These are phyloP conservation scores for Fusarium multiceps DNA, from an alignment of 2,329 filamentous ascomycete genomes.

Conservation along the genomic window DNA sequence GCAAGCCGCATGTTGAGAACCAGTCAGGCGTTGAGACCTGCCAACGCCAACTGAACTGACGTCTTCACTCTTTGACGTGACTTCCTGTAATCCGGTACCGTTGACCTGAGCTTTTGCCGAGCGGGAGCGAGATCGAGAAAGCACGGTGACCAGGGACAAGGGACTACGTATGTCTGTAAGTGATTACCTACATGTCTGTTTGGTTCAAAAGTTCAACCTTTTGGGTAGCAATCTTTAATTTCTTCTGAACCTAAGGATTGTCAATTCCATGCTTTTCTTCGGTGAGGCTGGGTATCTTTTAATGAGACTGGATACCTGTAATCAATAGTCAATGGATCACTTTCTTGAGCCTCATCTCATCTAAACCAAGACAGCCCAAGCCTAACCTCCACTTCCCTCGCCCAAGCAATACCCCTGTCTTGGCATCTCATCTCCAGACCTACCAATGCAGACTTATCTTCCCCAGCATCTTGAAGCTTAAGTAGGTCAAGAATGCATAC, in stretches of 20 bases:
- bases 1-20: slow-evolving; percentile 42
- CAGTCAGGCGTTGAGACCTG: slow-evolving; percentile 38
- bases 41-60: slow-evolving; percentile 32
- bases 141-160: neutral
- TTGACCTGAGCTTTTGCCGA: slow-evolving; percentile 22
- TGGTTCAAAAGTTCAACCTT: neutral
- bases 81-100: slow-evolving; percentile 26
- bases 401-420: neutral
- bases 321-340: neutral
- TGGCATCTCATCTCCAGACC: neutral
- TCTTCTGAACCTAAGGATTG: neutral
- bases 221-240: neutral
- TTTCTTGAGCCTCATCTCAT: neutral
- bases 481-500: neutral
- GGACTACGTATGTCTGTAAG: neutral
- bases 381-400: slow-evolving; percentile 1
- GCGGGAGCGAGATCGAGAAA: slow-evolving; percentile 19
- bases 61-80: slow-evolving; percentile 7
- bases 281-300: neutral
- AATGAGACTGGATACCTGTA: neutral
- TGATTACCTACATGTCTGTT: neutral
- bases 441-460: slow-evolving; percentile 9
- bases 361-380: neutral
- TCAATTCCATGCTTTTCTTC: neutral
- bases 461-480: slow-evolving; percentile 1